Conservation (phyloP, 169 alveolate genomes). For the Amoebophrya sp. region DNA sequence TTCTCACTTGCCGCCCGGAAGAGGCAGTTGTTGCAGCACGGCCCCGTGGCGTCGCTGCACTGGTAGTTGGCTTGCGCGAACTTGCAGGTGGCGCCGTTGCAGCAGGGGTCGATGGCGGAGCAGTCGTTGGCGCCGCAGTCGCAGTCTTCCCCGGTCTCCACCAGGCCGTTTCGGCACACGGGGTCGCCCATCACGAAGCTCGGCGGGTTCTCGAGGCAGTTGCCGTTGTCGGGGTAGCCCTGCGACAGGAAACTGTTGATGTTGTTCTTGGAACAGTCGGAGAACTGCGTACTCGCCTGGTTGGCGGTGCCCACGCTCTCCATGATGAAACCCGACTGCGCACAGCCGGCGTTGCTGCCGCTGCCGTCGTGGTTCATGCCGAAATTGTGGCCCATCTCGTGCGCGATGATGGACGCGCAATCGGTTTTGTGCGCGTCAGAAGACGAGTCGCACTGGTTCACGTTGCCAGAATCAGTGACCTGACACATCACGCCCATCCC, state of each 20-base stretch:
- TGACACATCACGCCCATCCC: background rate
- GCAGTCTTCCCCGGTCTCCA: background rate
- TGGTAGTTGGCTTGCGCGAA: background rate
- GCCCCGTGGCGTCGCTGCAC: conserved; percentile 1
- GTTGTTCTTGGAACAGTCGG: background rate
- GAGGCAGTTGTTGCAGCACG: background rate
- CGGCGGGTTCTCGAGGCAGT: background rate
- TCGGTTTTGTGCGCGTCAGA: background rate
- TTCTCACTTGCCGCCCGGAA: background rate
- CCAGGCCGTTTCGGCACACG: background rate
- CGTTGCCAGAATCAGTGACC: background rate
- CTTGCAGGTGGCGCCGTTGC: background rate
- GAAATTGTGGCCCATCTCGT: background rate
- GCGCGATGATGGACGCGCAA: background rate
- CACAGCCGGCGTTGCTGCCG: background rate
- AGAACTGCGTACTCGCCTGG: background rate
- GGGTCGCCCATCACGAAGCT: background rate
- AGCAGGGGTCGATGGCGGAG: background rate
- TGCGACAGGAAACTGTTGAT: background rate
- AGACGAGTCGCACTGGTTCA: background rate
- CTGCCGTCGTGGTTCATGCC: background rate
- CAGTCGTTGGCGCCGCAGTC: background rate
- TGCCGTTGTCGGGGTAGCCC: background rate
- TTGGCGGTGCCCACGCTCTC: background rate
- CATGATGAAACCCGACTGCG: background rate